A percentile compares a stretch with the other conserved stretches of the same genome.
Conservation (phyloP, 306 rosid genomes). For the Astragalus membranaceus region DNA sequence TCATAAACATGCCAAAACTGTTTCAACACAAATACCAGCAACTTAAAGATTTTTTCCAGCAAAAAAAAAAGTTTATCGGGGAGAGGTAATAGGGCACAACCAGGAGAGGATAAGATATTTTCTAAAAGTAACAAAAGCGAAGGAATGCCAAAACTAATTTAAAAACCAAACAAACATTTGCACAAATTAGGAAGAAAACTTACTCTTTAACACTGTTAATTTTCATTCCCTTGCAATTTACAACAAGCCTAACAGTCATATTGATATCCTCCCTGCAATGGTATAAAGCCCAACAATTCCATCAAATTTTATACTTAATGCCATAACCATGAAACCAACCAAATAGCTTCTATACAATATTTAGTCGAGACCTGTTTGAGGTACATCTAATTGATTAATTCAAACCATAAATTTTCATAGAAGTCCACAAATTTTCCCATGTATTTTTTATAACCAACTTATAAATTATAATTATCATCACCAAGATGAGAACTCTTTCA, state of each 20-base stretch:
- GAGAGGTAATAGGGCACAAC: neutral
- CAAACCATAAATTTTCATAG: neutral
- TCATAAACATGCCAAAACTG: neutral
- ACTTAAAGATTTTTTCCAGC: neutral
- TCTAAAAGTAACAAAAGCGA: neutral
- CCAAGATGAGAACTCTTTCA: neutral
- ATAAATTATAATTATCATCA: neutral
- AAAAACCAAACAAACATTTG: neutral
- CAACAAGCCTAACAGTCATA: slow-evolving; percentile 89
- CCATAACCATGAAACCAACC: slow-evolving; percentile 12
- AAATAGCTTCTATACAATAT: slow-evolving; percentile 17
- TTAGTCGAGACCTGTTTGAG: slow-evolving; percentile 5
- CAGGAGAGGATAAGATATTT: neutral
- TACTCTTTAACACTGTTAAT: slow-evolving; percentile 72
- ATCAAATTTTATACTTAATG: slow-evolving; percentile 23
- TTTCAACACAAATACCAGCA: neutral
- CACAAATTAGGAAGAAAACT: slow-evolving; percentile 25
- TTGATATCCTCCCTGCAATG: slow-evolving; percentile 70
- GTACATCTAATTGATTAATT: neutral
- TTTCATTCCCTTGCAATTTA: slow-evolving; percentile 74
- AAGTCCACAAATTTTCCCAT: neutral
- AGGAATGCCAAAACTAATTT: neutral
- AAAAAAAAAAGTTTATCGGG: neutral
- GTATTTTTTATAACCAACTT: neutral
- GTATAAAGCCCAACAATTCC: slow-evolving; percentile 13